These are phyloP conservation scores for Fusarium transvaalense DNA, from an alignment of 2,329 filamentous ascomycete genomes.

Conservation along the genomic window DNA sequence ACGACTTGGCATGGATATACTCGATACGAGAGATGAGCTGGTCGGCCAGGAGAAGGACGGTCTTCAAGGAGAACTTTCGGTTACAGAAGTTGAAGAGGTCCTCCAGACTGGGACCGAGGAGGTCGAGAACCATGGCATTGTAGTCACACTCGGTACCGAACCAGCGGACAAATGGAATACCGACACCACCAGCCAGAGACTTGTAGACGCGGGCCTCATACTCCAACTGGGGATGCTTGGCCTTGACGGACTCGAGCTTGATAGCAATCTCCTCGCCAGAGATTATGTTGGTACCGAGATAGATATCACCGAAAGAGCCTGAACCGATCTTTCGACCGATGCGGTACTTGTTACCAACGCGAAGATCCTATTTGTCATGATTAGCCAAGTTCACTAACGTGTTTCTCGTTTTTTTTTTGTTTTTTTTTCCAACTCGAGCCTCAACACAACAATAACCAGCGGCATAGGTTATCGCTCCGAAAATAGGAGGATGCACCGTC, in stretches of 20 bases:
- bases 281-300: constrained; percentile 99
- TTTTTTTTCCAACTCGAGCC: not conserved
- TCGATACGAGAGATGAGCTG: constrained; percentile 99
- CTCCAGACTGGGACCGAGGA: constrained; percentile 94
- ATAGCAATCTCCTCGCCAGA: constrained; percentile 99
- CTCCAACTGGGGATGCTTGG: constrained; percentile 98
- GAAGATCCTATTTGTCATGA: constrained; percentile 78
- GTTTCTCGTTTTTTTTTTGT: too few relatives aligned
- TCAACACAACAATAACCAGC: not conserved
- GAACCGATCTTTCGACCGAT: constrained; percentile 99
- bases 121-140: constrained; percentile 99
- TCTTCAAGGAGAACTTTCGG: constrained; percentile 99
- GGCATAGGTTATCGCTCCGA: not conserved
- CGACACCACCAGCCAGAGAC: constrained; percentile 92
- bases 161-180: constrained; percentile 99
- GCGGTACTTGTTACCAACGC: constrained; percentile 99
- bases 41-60: constrained; percentile 93
- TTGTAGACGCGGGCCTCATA: constrained; percentile 97
- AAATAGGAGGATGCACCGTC: not conserved
- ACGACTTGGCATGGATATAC: constrained; percentile 99
- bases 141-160: constrained; percentile 99
- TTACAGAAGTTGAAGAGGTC: constrained; percentile 99
- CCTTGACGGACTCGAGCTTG: constrained; percentile 99
- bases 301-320: constrained; percentile 98
- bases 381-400: constrained; percentile 36